Evolutionary conservation across 192 early-diverging fungal species (phyloP).

Genomic region (Lunasporangiospora selenospora): DNA sequence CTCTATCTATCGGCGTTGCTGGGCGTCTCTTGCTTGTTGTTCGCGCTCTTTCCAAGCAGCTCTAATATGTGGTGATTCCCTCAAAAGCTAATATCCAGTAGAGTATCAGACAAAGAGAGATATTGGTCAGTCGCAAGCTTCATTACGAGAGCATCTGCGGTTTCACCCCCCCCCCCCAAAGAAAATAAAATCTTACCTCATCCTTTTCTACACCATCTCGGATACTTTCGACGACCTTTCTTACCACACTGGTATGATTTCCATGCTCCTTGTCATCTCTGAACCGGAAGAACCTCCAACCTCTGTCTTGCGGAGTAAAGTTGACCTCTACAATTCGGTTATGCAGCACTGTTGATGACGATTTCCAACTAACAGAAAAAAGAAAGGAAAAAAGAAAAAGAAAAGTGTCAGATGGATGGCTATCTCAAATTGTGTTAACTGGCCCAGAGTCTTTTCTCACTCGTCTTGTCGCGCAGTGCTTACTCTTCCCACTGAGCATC

Average conservation of each 20-base stretch:
- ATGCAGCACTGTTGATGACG: slow-evolving; percentile 46
- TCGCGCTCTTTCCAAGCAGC: slow-evolving; percentile 44
- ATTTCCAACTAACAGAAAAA: slow-evolving; percentile 17
- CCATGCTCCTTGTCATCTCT: slow-evolving; percentile 81
- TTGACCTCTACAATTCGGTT: slow-evolving; percentile 70
- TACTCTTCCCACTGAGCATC: slow-evolving; percentile 61
- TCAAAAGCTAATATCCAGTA: slow-evolving; percentile 15
- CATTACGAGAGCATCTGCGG: neutral
- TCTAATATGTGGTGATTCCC: slow-evolving; percentile 33
- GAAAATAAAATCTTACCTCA: slow-evolving; percentile 47
- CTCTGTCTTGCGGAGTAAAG: slow-evolving; percentile 57
- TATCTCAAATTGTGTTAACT: too few relatives aligned
- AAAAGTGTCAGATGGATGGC: too few relatives aligned
- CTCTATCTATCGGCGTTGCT: neutral
- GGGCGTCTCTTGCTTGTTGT: neutral
- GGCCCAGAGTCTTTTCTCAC: neutral
- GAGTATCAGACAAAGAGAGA: neutral
- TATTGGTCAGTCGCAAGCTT: neutral
- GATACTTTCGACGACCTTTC: slow-evolving; percentile 73
- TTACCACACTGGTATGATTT: slow-evolving; percentile 69
- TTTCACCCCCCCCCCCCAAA: too few relatives aligned
- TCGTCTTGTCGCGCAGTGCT: neutral
- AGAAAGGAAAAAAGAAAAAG: neutral
- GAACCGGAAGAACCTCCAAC: slow-evolving; percentile 80
- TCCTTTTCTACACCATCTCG: slow-evolving; percentile 71